phyloP scores from a whole-genome alignment of 2,329 filamentous ascomycete genomes.

The Seiridium cupressi region DNA sequence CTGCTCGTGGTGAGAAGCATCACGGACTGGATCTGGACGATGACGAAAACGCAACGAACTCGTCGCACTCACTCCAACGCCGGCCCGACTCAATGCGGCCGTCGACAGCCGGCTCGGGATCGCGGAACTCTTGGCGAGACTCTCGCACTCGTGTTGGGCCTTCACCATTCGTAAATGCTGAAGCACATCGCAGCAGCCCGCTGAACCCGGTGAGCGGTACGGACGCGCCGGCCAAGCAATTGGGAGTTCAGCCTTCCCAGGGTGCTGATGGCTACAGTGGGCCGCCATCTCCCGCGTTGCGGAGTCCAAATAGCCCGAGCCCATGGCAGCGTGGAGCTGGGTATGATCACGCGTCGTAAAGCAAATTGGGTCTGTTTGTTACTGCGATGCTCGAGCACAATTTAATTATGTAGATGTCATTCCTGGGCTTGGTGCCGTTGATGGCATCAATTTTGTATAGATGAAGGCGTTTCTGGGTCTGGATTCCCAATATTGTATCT shows the following conservation, averaged over 20 bases:
- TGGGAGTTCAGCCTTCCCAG: neutral
- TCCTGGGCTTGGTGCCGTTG: too few species aligned
- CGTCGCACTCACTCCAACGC: conserved; percentile 53
- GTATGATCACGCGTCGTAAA: conserved; percentile 35
- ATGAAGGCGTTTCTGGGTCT: too few species aligned
- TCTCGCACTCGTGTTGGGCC: conserved; percentile 25
- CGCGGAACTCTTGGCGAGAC: conserved; percentile 24
- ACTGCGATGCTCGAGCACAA: neutral
- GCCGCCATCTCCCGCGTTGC: conserved; percentile 34
- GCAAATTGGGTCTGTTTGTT: neutral
- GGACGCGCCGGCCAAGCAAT: neutral
- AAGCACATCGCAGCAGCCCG: neutral
- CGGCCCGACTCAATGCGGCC: conserved; percentile 32
- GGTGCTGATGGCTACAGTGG: neutral
- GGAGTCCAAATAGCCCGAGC: conserved; percentile 35
- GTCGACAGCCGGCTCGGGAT: conserved; percentile 15
- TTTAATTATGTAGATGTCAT: too few species aligned
- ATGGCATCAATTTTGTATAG: too few species aligned
- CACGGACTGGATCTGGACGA: conserved; percentile 59
- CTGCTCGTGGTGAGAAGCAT: conserved; percentile 78
- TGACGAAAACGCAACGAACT: conserved; percentile 69
- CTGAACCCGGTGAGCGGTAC: neutral
- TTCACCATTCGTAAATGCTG: neutral
- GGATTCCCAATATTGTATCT: too few species aligned
- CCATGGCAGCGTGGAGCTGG: conserved; percentile 56